These are phyloP conservation scores for Digitaria exilis DNA, from an alignment of 202 grass and related monocot genomes.

Conservation along the genomic window DNA sequence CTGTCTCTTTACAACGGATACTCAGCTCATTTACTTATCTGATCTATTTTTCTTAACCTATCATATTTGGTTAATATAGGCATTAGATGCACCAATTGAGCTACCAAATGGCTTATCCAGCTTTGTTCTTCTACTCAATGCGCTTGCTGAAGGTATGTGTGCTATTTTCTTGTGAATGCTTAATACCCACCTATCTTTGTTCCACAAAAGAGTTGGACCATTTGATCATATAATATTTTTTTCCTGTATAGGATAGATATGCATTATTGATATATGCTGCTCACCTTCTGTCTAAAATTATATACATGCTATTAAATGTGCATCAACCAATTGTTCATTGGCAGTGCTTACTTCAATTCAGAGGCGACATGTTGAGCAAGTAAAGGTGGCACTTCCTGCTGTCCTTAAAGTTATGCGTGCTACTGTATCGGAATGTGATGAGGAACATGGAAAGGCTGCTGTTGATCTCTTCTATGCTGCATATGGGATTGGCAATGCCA, in stretches of 20 bases:
- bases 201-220: not conserved
- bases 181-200: not conserved
- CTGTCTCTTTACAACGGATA: not conserved
- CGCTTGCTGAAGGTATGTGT: conserved; percentile 63
- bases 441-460: conserved; percentile 50
- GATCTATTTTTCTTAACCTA: conserved; percentile 23
- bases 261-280: conserved; percentile 37
- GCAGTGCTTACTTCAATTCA: conserved; percentile 73
- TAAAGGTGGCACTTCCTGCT: conserved; percentile 71
- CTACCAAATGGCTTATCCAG: conserved; percentile 47
- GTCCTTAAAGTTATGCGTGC: conserved; percentile 70
- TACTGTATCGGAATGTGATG: conserved; percentile 43
- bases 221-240: not conserved
- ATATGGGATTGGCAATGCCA: conserved; percentile 57
- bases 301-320: conserved; percentile 14
- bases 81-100: conserved; percentile 61
- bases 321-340: conserved; percentile 42
- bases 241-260: not conserved
- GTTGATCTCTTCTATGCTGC: conserved; percentile 67
- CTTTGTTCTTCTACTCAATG: conserved; percentile 60
- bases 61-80: conserved; percentile 59
- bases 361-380: conserved; percentile 82
- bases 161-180: conserved; percentile 4
- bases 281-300: conserved; percentile 35
- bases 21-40: not conserved